Evolutionary conservation across 2,329 filamentous ascomycete genomes (phyloP), one percentile per base, ranked within the genome.

Genomic region (Hymenoscyphus occultus): DNA sequence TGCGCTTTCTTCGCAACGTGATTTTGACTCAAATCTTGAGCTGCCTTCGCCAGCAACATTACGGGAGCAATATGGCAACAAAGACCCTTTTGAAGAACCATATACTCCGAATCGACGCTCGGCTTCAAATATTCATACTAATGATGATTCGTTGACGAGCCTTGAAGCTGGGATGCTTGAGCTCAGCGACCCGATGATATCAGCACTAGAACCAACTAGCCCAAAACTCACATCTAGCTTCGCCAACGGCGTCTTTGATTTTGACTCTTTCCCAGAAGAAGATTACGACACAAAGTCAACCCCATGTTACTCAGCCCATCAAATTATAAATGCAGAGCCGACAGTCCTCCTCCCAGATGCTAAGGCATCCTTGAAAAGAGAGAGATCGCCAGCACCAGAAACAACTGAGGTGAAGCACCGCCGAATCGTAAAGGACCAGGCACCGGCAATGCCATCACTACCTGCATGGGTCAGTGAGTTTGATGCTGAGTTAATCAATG

Each of bases 391-490:
- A 12, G 64, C 56, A 48, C 66, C 63, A 31, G 68, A 66, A 14
- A 35, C 61, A n/a, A 48, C 65, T 9, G 61, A 69, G 5, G 51
- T 62, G 13, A 73, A 73, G 62, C 60, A 64, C 59, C 68, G 67
- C 31, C 68, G 67, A 61, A 28, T 68, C 12, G 59, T 35, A 16
- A 62, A 70, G 42, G 51, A 66, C 1, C 60, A 66, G 35, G 16
- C 28, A 40, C 22, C 32, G 35, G 14, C 59, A 12, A 35, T 31
- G 32, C 9, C 63, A 62, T 12, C 68, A 31, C 51, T 72, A 58
- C 73, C 75, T 39, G 68, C 67, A 3, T 75, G 75, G 75, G 72
- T 74, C 9, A 67, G 73, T 58, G 75, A 75, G 3, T 70, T 76
- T 62, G 75, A 77, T 58, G 59, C 71, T 13, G 72, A 71, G 9